A percentile compares a stretch with the other conserved stretches of the same genome.
phyloP scores from a whole-genome alignment of 257 asterid genomes.

The Leptodermis oblonga region DNA sequence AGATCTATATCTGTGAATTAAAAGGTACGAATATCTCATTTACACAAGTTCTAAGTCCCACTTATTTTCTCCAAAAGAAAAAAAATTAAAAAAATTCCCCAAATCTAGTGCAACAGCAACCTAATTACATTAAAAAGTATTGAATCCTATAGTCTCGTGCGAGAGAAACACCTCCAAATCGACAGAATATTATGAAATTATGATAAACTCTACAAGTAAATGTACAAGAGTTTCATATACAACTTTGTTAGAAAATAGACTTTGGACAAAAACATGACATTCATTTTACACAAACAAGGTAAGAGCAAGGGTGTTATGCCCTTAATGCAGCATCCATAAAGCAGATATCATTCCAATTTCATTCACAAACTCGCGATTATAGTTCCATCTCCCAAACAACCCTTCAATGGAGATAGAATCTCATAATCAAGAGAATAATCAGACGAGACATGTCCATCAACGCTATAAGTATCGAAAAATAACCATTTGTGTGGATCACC shows the following conservation, averaged over 20 bases:
- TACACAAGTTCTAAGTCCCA: no score
- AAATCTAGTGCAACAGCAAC: no score
- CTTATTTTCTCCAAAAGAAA: no score
- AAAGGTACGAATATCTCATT: no score
- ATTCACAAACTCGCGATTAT: slow-evolving; percentile 62
- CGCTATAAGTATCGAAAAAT: not conserved
- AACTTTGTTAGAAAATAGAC: not conserved
- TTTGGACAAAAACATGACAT: not conserved
- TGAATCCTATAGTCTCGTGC: no score
- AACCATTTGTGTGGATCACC: slow-evolving; percentile 26
- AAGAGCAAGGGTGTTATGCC: slow-evolving; percentile 73
- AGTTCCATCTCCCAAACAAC: slow-evolving; percentile 52
- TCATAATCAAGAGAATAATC: not conserved
- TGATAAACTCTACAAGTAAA: not conserved
- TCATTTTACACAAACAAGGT: slow-evolving; percentile 64
- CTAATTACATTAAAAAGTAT: no score
- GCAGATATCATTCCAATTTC: slow-evolving; percentile 94
- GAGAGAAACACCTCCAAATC: no score
- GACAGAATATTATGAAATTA: not conserved
- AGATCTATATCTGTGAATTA: no score
- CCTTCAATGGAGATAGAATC: slow-evolving; percentile 32
- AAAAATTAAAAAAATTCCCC: no score
- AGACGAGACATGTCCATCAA: not conserved
- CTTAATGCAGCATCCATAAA: slow-evolving; percentile 73
- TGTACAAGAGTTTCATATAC: not conserved